These are phyloP conservation scores for Fraxinus velutina DNA, from an alignment of 305 asterid species.

Conservation along the genomic window DNA sequence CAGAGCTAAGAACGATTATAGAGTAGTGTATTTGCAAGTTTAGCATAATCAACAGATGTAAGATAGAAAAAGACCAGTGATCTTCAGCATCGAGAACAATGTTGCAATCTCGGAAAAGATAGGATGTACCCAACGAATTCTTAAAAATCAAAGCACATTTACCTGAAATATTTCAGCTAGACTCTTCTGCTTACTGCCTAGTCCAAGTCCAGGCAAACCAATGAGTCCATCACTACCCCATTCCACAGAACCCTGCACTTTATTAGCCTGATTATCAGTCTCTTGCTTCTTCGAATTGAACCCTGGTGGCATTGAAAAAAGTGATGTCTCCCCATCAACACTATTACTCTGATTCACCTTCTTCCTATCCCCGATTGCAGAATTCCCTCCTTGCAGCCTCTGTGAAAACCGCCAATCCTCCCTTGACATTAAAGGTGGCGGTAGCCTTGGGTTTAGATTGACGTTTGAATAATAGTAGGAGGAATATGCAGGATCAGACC, in stretches of 20 bases:
- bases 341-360: constrained; percentile 2
- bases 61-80: not conserved
- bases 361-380: constrained; percentile 21
- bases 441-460: constrained; percentile 82
- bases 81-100: not conserved
- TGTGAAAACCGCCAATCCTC: constrained; percentile 25
- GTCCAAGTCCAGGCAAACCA: constrained; percentile 11
- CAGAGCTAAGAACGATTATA: not conserved
- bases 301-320: not conserved
- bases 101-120: not conserved
- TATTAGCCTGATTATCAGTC: constrained; percentile 41
- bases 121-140: not conserved
- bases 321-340: not conserved
- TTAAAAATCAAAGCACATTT: constrained; percentile 11
- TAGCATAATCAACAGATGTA: not conserved
- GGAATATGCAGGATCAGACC: constrained; percentile 22
- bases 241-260: constrained; percentile 8
- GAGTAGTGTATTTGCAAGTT: not conserved
- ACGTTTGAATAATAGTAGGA: constrained; percentile 4
- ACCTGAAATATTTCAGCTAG: constrained; percentile 89
- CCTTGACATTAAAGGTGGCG: constrained; percentile 79
- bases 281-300: constrained; percentile 54
- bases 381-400: constrained; percentile 20
- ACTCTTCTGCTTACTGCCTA: constrained; percentile 84
- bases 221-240: constrained; percentile 11